Conservation (phyloP, 768 basidiomycete species). For the Epithele typhae region DNA sequence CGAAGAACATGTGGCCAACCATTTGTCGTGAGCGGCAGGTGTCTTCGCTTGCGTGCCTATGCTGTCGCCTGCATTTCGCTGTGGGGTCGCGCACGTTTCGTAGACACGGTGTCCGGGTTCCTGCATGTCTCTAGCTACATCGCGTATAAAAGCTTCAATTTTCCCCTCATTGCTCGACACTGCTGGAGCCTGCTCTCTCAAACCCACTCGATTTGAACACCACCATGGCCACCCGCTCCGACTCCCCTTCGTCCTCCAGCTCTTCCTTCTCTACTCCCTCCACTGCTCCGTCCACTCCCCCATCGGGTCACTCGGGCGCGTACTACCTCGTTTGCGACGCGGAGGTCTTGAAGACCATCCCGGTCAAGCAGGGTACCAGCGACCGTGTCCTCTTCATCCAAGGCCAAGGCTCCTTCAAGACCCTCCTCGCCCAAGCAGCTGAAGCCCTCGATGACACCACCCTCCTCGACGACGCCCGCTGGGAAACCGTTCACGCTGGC, state of each 20-base stretch:
- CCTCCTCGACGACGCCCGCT: constrained; percentile 8
- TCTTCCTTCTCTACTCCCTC: constrained; percentile 8
- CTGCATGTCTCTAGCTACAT: constrained; percentile 12
- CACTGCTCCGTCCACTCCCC: constrained; percentile 15
- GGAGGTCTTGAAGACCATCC: constrained; percentile 15
- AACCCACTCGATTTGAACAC: neutral
- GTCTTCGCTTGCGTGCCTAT: neutral
- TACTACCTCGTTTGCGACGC: constrained; percentile 18
- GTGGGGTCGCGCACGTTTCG: neutral
- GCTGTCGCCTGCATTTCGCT: neutral
- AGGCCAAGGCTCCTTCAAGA: constrained; percentile 10
- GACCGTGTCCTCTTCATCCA: constrained; percentile 20
- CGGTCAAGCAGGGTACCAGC: constrained; percentile 9
- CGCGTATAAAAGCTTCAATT: constrained; percentile 10
- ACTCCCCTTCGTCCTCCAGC: constrained; percentile 10
- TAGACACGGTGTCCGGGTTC: constrained; percentile 15
- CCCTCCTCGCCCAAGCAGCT: constrained; percentile 13
- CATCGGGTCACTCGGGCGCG: neutral
- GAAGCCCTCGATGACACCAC: constrained; percentile 15
- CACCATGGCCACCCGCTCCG: constrained; percentile 7
- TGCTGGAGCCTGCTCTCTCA: neutral
- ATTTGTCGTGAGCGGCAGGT: too few relatives aligned
- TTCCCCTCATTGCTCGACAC: neutral
- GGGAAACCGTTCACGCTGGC: constrained; percentile 12
- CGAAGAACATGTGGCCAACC: too few relatives aligned